Evolutionary conservation across 495 filamentous ascomycete genomes (phyloP), one percentile per base, ranked within the genome.

Genomic region (Chlorociboria aeruginascens): DNA sequence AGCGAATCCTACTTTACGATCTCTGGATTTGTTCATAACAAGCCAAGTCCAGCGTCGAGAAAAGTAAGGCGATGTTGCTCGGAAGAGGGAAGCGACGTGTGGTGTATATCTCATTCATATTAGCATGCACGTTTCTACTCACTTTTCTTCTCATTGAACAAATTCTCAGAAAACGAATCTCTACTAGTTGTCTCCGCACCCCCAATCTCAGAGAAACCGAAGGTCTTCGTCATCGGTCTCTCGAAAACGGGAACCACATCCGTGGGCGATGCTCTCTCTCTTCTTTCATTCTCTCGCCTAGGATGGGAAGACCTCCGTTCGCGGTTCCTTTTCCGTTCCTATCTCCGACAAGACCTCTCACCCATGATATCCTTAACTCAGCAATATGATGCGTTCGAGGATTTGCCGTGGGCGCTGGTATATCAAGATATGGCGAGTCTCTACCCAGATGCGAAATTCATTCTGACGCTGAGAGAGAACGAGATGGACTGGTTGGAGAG

Each of bases 201-300:
- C 12, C 8, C n/a, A 36, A 13, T 13, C 35, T 8, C 32, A 20
- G 12, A 10, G 14, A 9, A 32, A 34, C 43, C 43, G 3, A 48
- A 48, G 16, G 46, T 48, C 20, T 48, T 48, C 17, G 46, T 48
- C 17, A 48, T 48, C 12, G 46, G 46, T 6, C 46, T 48, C 17
- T 48, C 46, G 30, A 48, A 48, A 28, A 48, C 46, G n/a, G 46
- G 46, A 9, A 48, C 46, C 8, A 48, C 46, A 33, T 48, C 46
- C 12, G 9, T 48, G 8, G 46, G 46, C n/a, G 46, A 48, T 32
- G 46, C 46, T n/a, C 36, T 48, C 9, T n/a, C 25, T 3, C 46
- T n/a, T 6, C 46, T 48, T 11, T 37, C 9, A 9, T 48, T 37
- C 35, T n/a, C 20, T 6, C 34, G 46, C 8, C 17, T 31, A 17